phyloP scores from a whole-genome alignment of 73 alveolate species.

The Paraurostyla sp. region DNA sequence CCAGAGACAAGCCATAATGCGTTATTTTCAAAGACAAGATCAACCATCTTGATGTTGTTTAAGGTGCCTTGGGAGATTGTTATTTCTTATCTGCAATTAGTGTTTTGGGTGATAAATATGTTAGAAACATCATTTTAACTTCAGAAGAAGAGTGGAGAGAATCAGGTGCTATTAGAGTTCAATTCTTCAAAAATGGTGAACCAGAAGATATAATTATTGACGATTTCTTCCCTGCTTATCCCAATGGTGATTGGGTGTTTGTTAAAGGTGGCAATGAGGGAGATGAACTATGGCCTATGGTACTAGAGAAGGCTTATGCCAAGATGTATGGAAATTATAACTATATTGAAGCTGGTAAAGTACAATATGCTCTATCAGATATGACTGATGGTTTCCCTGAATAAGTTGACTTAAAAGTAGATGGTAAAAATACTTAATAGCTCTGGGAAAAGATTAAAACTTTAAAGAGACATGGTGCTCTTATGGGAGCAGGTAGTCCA shows the following conservation, averaged over 20 bases:
- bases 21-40: conserved; percentile 69
- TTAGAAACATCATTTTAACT: conserved; percentile 8
- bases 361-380: conserved; percentile 79
- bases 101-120: conserved; percentile 80
- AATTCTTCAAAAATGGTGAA: conserved; percentile 76
- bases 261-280: conserved; percentile 82
- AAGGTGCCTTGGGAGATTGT: conserved; percentile 90
- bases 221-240: conserved; percentile 74
- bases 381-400: conserved; percentile 89
- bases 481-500: conserved; percentile 90
- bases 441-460: conserved; percentile 81
- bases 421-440: conserved; percentile 71
- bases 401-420: conserved; percentile 71
- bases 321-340: conserved; percentile 75
- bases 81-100: conserved; percentile 83
- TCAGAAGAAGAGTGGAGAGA: conserved; percentile 64
- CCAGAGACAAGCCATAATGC: conserved; percentile 60
- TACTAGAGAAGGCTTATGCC: conserved; percentile 87
- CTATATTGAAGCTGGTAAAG: conserved; percentile 86
- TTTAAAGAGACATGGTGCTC: conserved; percentile 56
- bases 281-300: conserved; percentile 87
- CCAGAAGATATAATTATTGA: conserved; percentile 73
- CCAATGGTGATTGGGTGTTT: conserved; percentile 76
- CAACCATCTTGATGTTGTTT: conserved; percentile 73
- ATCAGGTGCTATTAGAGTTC: conserved; percentile 82